Conservation (phyloP, 106 monocot genomes). For the Phalaenopsis equestris region DNA sequence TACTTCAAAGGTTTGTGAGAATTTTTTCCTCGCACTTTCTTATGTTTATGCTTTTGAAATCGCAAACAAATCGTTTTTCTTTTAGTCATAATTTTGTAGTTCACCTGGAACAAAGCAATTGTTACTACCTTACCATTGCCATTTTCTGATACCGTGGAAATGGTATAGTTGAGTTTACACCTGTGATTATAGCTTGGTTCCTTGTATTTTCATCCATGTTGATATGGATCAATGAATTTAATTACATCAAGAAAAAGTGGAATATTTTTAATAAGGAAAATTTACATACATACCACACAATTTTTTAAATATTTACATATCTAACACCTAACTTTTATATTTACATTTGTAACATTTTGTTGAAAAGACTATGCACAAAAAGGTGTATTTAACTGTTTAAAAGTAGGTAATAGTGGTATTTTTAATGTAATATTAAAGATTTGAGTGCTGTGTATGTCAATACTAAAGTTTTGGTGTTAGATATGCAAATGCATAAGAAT, state of each 20-base stretch:
- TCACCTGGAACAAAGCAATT: not conserved
- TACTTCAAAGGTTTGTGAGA: conserved; percentile 41
- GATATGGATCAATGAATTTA: not conserved
- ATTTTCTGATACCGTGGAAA: not conserved
- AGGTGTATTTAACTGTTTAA: no score
- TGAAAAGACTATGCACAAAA: no score
- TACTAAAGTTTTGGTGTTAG: no score
- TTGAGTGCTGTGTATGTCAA: no score
- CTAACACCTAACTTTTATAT: no score
- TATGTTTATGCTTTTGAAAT: not conserved
- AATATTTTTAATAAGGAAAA: not conserved
- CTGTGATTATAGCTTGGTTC: not conserved
- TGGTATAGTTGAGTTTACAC: not conserved
- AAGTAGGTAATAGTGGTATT: no score
- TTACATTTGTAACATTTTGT: no score
- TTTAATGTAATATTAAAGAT: no score
- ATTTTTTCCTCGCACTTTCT: not conserved
- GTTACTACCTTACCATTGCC: not conserved
- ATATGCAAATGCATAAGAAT: no score
- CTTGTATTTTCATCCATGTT: not conserved
- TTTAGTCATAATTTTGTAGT: not conserved
- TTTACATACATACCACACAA: no score
- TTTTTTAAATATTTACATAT: no score
- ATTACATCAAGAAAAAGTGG: not conserved
- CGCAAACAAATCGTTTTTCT: not conserved